Conservation (phyloP, 495 filamentous ascomycete species). For the Annulohypoxylon bovei region DNA sequence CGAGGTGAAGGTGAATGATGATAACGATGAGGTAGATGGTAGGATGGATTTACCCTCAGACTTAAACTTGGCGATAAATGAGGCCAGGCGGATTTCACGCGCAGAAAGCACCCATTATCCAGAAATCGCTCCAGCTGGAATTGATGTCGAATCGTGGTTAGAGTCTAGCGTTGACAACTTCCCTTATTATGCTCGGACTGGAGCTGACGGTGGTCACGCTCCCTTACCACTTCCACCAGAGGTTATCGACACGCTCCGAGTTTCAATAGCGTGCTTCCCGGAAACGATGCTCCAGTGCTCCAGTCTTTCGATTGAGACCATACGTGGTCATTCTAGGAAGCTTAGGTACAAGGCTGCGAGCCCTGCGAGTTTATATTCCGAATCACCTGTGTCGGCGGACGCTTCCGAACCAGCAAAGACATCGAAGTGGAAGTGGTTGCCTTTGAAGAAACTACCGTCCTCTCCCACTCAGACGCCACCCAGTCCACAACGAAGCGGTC, state of each 20-base stretch:
- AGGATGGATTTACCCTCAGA: conserved; percentile 7
- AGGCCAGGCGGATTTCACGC: background rate
- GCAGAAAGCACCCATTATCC: conserved; percentile 7
- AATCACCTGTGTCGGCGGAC: conserved; percentile 20
- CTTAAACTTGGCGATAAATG: background rate
- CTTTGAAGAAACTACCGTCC: conserved; percentile 28
- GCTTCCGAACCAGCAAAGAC: conserved; percentile 34
- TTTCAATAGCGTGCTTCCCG: conserved; percentile 55
- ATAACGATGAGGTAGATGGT: background rate
- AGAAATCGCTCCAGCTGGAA: conserved; percentile 35
- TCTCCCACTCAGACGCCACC: conserved; percentile 16
- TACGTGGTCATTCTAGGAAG: conserved; percentile 57
- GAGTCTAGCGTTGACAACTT: conserved; percentile 42
- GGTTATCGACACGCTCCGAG: conserved; percentile 53
- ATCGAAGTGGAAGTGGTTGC: conserved; percentile 43
- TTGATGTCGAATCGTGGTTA: conserved; percentile 46
- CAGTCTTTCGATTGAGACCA: conserved; percentile 58
- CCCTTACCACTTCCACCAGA: conserved; percentile 53
- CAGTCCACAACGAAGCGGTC: conserved; percentile 22
- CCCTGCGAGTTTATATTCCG: conserved; percentile 30
- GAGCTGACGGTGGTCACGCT: conserved; percentile 24
- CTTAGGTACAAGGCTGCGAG: conserved; percentile 45
- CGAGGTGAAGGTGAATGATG: background rate
- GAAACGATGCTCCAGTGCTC: conserved; percentile 59
- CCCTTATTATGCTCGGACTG: conserved; percentile 37